These are phyloP conservation scores for Solanum verrucosum DNA, from an alignment of 257 asterid species.

Conservation along the genomic window DNA sequence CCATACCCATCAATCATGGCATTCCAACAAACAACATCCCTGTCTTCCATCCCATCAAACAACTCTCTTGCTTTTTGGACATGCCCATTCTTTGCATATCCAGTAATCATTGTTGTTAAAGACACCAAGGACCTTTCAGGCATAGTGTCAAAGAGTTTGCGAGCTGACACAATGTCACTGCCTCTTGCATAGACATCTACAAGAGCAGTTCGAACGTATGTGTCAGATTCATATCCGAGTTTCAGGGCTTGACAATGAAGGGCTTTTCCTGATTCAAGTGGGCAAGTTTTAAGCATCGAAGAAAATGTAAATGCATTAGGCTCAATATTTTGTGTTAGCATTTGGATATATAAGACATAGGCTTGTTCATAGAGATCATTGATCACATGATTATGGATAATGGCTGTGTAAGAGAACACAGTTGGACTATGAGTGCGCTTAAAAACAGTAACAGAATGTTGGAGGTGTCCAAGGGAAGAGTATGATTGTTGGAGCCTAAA, in stretches of 20 bases:
- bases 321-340: conserved; percentile 4
- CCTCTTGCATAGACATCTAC: conserved; percentile 19
- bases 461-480: conserved; percentile 13
- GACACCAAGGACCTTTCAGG: conserved; percentile 18
- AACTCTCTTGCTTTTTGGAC: conserved; percentile 16
- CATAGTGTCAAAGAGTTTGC: conserved; percentile 22
- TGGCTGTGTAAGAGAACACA: conserved; percentile 18
- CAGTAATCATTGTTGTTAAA: conserved; percentile 22
- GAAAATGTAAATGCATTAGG: conserved; percentile 23
- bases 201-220: conserved; percentile 18
- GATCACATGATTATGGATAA: conserved; percentile 18
- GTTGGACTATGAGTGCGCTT: conserved; percentile 6
- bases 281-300: conserved; percentile 8
- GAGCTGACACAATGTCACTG: conserved; percentile 11
- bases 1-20: conserved; percentile 29
- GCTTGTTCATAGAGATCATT: conserved; percentile 12
- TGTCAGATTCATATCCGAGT: conserved; percentile 12
- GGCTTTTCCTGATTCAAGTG: conserved; percentile 6
- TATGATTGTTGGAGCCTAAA: conserved; percentile 25
- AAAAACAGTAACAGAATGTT: conserved; percentile 10
- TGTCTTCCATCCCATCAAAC: conserved; percentile 17
- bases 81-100: conserved; percentile 20
- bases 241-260: conserved; percentile 21
- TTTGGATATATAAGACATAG: conserved; percentile 4
- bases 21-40: conserved; percentile 26